A percentile compares a stretch with the other conserved stretches of the same genome.
These are phyloP conservation scores for Mortierella sp. DNA, from an alignment of 371 early-diverging fungal genomes.

Conservation along the genomic window DNA sequence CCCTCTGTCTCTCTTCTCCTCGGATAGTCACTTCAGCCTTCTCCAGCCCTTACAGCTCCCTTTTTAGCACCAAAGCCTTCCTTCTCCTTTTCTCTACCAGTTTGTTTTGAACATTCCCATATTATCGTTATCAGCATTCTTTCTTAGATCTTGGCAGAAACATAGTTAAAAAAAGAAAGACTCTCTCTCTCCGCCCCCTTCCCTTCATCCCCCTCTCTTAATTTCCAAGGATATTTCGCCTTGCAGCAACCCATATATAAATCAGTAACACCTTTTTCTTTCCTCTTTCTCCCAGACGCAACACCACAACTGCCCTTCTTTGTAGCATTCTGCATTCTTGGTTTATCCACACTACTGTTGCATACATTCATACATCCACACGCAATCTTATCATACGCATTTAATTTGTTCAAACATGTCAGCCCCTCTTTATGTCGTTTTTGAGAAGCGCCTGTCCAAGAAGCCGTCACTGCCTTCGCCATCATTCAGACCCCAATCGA, in stretches of 20 bases:
- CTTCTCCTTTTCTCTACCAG: background rate
- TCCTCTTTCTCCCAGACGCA: background rate
- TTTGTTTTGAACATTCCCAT: too few species aligned
- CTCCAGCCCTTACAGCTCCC: background rate
- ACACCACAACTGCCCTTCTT: background rate
- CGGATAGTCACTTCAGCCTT: too few species aligned
- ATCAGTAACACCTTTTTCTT: background rate
- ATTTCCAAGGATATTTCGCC: too few species aligned
- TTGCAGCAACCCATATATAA: background rate
- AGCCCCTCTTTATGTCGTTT: constrained; percentile 35
- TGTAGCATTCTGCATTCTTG: too few species aligned
- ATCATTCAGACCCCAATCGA: constrained; percentile 29
- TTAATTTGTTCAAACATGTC: constrained; percentile 6
- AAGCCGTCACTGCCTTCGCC: constrained; percentile 37
- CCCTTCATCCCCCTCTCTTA: background rate
- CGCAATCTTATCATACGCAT: background rate
- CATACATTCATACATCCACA: background rate
- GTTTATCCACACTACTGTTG: too few species aligned
- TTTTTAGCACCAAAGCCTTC: background rate
- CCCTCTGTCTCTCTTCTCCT: background rate
- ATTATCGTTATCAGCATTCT: too few species aligned
- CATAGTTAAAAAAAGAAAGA: too few species aligned
- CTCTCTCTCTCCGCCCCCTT: too few species aligned
- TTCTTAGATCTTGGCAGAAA: too few species aligned
- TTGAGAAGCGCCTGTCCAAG: constrained; percentile 40